Percentiles rank a stretch among this genome's conserved stretches.
These are phyloP conservation scores for Cornus controversa DNA, from an alignment of 148 eudicot genomes.

Conservation along the genomic window DNA sequence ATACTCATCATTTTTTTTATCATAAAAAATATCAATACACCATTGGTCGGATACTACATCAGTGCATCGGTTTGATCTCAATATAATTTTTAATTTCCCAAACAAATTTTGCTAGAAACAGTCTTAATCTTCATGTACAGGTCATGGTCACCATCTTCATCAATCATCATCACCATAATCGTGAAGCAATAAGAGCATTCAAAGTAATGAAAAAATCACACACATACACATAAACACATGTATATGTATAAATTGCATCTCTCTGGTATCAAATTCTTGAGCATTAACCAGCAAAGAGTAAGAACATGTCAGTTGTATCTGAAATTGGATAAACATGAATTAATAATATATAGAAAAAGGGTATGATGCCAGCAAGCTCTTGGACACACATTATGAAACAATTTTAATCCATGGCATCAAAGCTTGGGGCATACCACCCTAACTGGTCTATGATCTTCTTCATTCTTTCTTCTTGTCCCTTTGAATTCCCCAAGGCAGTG, in stretches of 20 bases:
- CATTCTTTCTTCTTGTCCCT: conserved; percentile 90
- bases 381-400: background rate
- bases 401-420: conserved; percentile 65
- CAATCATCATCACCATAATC: too few relatives aligned
- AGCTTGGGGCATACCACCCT: conserved; percentile 89
- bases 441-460: conserved; percentile 63
- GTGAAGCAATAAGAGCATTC: too few relatives aligned
- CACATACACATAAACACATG: too few relatives aligned
- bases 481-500: conserved; percentile 95
- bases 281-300: background rate
- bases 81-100: too few relatives aligned
- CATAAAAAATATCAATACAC: too few relatives aligned
- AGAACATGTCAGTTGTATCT: background rate
- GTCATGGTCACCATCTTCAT: too few relatives aligned
- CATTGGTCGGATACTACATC: too few relatives aligned
- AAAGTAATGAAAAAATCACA: too few relatives aligned
- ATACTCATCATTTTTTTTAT: too few relatives aligned
- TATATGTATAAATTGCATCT: background rate
- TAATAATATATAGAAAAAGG: background rate
- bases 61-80: too few relatives aligned
- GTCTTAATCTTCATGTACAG: too few relatives aligned
- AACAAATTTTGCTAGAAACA: too few relatives aligned
- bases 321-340: background rate
- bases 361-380: background rate
- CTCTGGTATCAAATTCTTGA: background rate